Conservation (phyloP, 2,329 filamentous ascomycete species). For the Niveomyces coronatus region DNA sequence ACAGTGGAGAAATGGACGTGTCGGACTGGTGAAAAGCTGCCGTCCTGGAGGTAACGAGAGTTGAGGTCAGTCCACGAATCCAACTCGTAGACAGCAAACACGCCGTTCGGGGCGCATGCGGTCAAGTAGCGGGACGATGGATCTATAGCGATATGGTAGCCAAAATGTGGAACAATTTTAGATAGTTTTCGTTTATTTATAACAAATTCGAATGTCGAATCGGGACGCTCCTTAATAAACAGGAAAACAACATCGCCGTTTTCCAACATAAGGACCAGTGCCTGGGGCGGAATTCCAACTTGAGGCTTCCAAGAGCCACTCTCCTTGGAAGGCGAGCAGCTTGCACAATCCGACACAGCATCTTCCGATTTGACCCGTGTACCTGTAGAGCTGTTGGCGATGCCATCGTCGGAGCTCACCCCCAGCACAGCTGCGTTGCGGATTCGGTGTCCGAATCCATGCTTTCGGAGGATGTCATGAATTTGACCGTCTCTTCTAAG, state of each 20-base stretch:
- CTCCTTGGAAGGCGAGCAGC: conserved; percentile 4
- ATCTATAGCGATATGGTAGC: conserved; percentile 64
- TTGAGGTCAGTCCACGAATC: conserved; percentile 44
- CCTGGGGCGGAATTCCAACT: conserved; percentile 52
- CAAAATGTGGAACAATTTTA: conserved; percentile 47
- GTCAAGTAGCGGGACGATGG: conserved; percentile 60
- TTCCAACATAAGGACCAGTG: conserved; percentile 67
- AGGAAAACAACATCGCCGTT: conserved; percentile 67
- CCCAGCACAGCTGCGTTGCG: conserved; percentile 70
- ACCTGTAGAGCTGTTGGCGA: conserved; percentile 14
- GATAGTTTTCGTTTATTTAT: conserved; percentile 49
- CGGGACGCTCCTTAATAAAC: conserved; percentile 42
- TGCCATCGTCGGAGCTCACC: conserved; percentile 27
- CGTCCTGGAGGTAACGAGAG: conserved; percentile 33
- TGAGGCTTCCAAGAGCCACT: conserved; percentile 1
- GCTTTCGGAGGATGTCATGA: conserved; percentile 64
- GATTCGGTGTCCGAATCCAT: conserved; percentile 70
- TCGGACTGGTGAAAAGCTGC: conserved; percentile 49
- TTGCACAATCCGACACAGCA: no score
- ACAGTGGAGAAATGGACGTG: conserved; percentile 34
- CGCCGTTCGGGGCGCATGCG: conserved; percentile 57
- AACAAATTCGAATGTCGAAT: conserved; percentile 47
- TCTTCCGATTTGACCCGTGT: conserved; percentile 29
- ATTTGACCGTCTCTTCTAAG: conserved; percentile 59
- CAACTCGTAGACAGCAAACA: conserved; percentile 63